Base-by-base conservation (phyloP, 116 monocot genomes). In the Iris pallida region DNA sequence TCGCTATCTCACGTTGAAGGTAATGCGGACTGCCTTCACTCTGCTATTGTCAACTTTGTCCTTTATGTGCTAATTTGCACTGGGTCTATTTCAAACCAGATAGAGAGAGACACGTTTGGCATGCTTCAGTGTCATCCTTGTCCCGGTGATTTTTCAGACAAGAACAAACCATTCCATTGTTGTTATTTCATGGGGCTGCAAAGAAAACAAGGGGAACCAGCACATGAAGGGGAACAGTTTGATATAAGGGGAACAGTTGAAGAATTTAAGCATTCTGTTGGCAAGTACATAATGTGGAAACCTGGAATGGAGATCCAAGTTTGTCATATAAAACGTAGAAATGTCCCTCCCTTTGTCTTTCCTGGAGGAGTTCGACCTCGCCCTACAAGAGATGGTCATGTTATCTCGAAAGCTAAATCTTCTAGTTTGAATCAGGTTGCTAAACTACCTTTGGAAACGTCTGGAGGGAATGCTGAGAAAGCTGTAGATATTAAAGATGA, bases 41-140 rank as follows among this genome's bases (percentile, higher is more conserved):
- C 4, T 30, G 30, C 30, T 30, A 30, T 30, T 30, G 30, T 30
- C 30, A 30, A 30, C 30, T 30, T 30, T 30, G 30, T 30, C 30
- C 30, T 30, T 30, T 7, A 51, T 51, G 13, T 51, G 49, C 49
- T 51, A 13, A 51, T 51, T 51, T 51, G 4, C 0, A 9, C 49
- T 9, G 49, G 49, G 49, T 9, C 49, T 13, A 13, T 9, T 51
- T 51, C 7, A 51, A 51, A 51, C 60, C 79, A 97, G 97, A 90
- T 97, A 7, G 97, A 97, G 74, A 90, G 69, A 63, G 44, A 77
- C 55, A 90, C 97, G 49, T 84, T 42, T 76, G 92, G 87, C 8
- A 92, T 85, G 90, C 92, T 97, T 66, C 92, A 87, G 15, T 86
- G 89, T 48, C 97, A 90, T 80, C 97, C 97, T 63, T 65, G 83